Base-by-base conservation (phyloP, 257 asterid species). In the Galeopsis tetrahit region DNA sequence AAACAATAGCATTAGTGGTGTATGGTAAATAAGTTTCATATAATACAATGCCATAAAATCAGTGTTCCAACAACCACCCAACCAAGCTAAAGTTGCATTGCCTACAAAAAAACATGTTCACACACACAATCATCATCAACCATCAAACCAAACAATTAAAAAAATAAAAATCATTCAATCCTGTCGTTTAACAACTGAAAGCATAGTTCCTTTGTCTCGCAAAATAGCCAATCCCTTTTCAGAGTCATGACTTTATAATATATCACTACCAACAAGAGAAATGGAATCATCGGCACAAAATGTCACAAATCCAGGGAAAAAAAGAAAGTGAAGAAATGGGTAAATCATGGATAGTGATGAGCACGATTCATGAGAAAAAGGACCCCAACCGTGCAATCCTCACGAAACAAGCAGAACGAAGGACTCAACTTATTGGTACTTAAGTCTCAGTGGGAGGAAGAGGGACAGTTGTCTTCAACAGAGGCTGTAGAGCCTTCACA, bases 401-500 rank as follows among this genome's bases (percentile, higher is more conserved):
- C 71, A 55, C 21, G 67, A 66, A 48, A 68, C 58, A 68, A 73
- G 66, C 78, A 68, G 68, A 51, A 58, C 17, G 60, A 69, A 51
- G 35, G 61, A 62, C 59, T 51, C 72, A n/a, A 71, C 31, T 62
- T 13, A 10, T 9, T 9, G 15, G 57, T 43, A 53, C 64, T 40
- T 73, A 83, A 66, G 70, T 56, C 85, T 83, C 93, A n/a, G 56
- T 49, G 28, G 56, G 82, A 36, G 84, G 79, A 28, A 82, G 79
- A 48, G 91, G 92, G 67, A 49, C 89, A 31, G 82, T 67, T 3
- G 96, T 75, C 83, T 82, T 90, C 85, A 88, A 65, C 14, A 90
- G 85, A 46, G 97, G 96, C 81, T 88, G 97, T 69, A 90, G 80
- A 67, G 97, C 97, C 89, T 90, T 90, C 10, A 90, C 97, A 17